Evolutionary conservation across 2,329 filamentous ascomycete species (phyloP).

Genomic region (Cladosporium sp.): DNA sequence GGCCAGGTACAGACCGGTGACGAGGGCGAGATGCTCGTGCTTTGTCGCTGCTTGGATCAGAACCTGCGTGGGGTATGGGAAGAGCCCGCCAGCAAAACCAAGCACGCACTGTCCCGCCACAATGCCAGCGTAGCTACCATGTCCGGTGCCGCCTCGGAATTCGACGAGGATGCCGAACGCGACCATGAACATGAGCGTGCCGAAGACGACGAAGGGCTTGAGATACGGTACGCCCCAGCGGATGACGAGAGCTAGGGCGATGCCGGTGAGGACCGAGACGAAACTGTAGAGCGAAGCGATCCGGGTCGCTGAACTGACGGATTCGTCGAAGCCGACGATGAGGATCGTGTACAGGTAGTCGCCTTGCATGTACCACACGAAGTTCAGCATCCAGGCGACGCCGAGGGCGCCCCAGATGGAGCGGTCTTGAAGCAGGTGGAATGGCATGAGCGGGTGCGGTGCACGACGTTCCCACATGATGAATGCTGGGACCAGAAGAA

Average conservation of each 20-base stretch:
- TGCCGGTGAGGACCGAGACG: conserved; percentile 55
- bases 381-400: conserved; percentile 55
- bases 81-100: conserved; percentile 60
- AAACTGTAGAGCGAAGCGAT: conserved; percentile 58
- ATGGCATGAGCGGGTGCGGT: conserved; percentile 55
- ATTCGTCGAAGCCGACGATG: conserved; percentile 58
- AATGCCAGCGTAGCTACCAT: conserved; percentile 50
- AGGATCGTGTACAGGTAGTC: conserved; percentile 63
- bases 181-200: conserved; percentile 59
- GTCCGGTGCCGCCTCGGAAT: conserved; percentile 52
- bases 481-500: conserved; percentile 48
- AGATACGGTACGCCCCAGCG: conserved; percentile 52
- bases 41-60: conserved; percentile 49
- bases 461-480: conserved; percentile 52
- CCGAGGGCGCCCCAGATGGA: conserved; percentile 61
- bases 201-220: conserved; percentile 60
- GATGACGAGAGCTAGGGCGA: conserved; percentile 54
- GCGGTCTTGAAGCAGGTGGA: conserved; percentile 59
- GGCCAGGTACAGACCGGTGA: conserved; percentile 55
- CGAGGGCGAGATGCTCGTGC: conserved; percentile 57
- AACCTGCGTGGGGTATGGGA: conserved; percentile 50
- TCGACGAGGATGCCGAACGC: conserved; percentile 62
- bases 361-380: conserved; percentile 59
- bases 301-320: conserved; percentile 53
- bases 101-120: conserved; percentile 61